Conservation (phyloP, 2,329 filamentous ascomycete genomes). For the Ascochyta clinopodiicola region DNA sequence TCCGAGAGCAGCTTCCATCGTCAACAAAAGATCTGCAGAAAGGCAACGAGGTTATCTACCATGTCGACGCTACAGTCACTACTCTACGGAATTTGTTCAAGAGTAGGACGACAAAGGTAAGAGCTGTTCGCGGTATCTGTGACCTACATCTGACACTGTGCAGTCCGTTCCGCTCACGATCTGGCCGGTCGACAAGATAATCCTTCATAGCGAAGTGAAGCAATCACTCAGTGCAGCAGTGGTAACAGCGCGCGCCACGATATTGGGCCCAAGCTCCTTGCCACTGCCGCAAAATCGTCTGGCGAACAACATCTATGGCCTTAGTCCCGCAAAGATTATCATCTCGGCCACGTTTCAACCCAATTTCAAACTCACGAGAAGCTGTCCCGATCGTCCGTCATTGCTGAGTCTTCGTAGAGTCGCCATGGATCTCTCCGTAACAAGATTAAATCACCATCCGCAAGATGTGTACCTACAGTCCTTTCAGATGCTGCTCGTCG, state of each 20-base stretch:
- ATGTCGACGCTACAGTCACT: constrained; percentile 16
- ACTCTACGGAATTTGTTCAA: constrained; percentile 23
- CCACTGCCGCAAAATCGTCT: not conserved
- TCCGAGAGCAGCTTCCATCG: constrained; percentile 9
- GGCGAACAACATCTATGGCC: not conserved
- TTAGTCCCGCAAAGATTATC: constrained; percentile 1
- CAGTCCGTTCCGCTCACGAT: constrained; percentile 9
- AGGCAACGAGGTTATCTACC: constrained; percentile 17
- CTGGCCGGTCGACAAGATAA: constrained; percentile 9
- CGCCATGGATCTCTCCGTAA: constrained; percentile 14
- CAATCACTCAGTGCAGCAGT: not conserved
- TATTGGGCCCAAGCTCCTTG: constrained; percentile 1
- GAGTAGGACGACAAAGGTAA: constrained; percentile 11
- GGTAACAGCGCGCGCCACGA: not conserved
- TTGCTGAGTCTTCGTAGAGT: not conserved
- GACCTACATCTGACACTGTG: not conserved
- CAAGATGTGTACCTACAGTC: constrained; percentile 18
- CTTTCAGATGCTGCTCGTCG: constrained; percentile 25
- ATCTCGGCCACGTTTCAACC: constrained; percentile 12
- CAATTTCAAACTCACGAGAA: constrained; percentile 4
- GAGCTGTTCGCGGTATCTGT: not conserved
- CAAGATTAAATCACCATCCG: constrained; percentile 3
- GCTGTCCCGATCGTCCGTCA: not conserved
- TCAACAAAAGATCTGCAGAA: constrained; percentile 14
- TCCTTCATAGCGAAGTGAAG: not conserved